Percentiles rank a stretch among this genome's conserved stretches.
Evolutionary conservation across 1,139 yeast species (phyloP).

Genomic region (Yamadazyma oceani): DNA sequence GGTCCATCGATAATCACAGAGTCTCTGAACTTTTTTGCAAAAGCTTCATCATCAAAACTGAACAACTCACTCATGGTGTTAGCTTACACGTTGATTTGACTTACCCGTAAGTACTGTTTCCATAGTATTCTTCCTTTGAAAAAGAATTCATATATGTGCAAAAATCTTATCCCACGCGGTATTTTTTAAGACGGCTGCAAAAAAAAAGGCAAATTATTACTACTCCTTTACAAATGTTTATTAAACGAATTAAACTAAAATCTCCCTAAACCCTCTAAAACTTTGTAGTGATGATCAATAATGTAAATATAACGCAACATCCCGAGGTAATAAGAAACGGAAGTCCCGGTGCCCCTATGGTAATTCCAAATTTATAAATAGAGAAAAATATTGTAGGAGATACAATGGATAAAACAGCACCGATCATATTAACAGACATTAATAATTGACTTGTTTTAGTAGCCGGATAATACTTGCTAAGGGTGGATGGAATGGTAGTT

Average conservation of each 20-base stretch:
- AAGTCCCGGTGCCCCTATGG: conserved; percentile 5
- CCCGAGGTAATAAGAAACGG: conserved; percentile 7
- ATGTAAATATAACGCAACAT: too few species aligned
- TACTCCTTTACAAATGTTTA: too few species aligned
- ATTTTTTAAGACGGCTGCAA: conserved; percentile 1
- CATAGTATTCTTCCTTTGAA: too few species aligned
- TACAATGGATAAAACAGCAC: conserved; percentile 19
- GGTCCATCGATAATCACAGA: conserved; percentile 6
- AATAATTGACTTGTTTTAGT: conserved; percentile 10
- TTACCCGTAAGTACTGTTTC: too few species aligned
- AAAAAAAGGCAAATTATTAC: too few species aligned
- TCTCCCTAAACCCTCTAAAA: too few species aligned
- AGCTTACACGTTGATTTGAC: too few species aligned
- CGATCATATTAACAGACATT: conserved; percentile 7
- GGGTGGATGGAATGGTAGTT: conserved; percentile 4
- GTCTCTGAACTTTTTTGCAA: conserved; percentile 11
- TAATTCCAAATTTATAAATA: conserved; percentile 21
- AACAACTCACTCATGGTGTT: conserved; percentile 16
- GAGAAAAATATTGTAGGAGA: conserved; percentile 23
- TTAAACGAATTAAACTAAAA: too few species aligned
- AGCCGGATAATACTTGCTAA: conserved; percentile 13
- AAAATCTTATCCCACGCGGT: not conserved
- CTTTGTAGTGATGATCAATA: too few species aligned
- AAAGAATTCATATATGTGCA: too few species aligned
- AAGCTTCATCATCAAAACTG: conserved; percentile 24